These are phyloP conservation scores for Paramecium bursaria DNA, from an alignment of 73 alveolate genomes.

Conservation along the genomic window DNA sequence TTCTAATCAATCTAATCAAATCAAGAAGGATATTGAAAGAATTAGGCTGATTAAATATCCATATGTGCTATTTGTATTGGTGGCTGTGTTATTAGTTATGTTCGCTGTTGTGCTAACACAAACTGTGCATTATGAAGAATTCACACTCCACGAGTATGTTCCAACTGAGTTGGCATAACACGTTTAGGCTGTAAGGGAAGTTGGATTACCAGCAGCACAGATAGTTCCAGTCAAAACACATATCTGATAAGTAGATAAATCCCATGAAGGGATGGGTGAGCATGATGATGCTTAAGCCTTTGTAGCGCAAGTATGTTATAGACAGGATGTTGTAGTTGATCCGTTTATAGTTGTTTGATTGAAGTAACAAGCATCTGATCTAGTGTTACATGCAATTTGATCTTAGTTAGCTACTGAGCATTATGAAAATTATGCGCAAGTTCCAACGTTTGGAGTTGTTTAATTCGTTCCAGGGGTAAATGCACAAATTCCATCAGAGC, in stretches of 20 bases:
- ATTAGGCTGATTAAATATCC: too few species aligned
- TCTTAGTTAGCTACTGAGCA: constrained; percentile 41
- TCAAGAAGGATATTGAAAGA: too few species aligned
- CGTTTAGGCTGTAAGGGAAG: background rate
- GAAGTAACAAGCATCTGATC: background rate
- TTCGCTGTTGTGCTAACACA: too few species aligned
- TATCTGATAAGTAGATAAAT: background rate
- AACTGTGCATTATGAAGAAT: background rate
- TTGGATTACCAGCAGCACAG: background rate
- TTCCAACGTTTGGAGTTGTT: background rate
- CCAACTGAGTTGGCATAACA: background rate
- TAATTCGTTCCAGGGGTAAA: constrained; percentile 42
- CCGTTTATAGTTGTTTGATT: background rate
- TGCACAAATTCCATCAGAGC: constrained; percentile 40
- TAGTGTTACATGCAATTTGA: constrained; percentile 16
- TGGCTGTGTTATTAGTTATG: too few species aligned
- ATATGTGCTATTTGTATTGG: too few species aligned
- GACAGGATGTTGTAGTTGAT: background rate
- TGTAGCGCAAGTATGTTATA: constrained; percentile 1
- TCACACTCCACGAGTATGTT: background rate
- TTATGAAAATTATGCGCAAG: constrained; percentile 16
- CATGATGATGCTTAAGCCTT: background rate
- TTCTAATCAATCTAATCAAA: too few species aligned
- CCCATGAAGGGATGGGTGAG: background rate
- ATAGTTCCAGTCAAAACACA: background rate